Percentiles rank a stretch among this genome's conserved stretches.
phyloP scores from a whole-genome alignment of 371 early-diverging fungal genomes.

The Lichtheimia ramosa region DNA sequence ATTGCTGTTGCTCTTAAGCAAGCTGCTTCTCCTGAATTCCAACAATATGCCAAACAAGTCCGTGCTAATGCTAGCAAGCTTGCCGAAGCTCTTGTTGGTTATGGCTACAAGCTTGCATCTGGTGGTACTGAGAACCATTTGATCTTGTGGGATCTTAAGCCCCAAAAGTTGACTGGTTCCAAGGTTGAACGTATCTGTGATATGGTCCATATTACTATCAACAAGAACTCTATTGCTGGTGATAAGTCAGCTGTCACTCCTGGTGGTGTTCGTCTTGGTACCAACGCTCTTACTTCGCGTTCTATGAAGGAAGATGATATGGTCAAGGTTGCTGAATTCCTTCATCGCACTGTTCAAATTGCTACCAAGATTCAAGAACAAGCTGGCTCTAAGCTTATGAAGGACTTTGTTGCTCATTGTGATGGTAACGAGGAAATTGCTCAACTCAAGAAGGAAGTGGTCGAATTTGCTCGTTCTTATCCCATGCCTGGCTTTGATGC shows the following conservation, averaged over 20 bases:
- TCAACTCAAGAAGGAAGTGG: conserved; percentile 86
- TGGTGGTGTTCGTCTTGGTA: conserved; percentile 91
- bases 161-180: conserved; percentile 81
- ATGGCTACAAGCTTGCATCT: conserved; percentile 90
- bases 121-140: conserved; percentile 97
- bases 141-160: conserved; percentile 90
- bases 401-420: conserved; percentile 88
- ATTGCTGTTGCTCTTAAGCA: conserved; percentile 98
- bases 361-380: conserved; percentile 77
- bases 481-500: conserved; percentile 87
- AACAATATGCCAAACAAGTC: conserved; percentile 93
- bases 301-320: conserved; percentile 88
- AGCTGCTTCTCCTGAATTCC: conserved; percentile 91
- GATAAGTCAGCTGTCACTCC: conserved; percentile 86
- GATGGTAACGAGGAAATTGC: conserved; percentile 70
- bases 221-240: conserved; percentile 94
- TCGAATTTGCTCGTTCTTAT: conserved; percentile 86
- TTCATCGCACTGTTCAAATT: conserved; percentile 91
- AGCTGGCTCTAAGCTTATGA: conserved; percentile 88
- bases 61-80: conserved; percentile 86
- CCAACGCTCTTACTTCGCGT: conserved; percentile 89
- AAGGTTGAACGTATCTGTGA: conserved; percentile 98
- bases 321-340: conserved; percentile 79
- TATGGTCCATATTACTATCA: conserved; percentile 85
- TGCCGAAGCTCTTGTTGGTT: conserved; percentile 66